A percentile compares a stretch with the other conserved stretches of the same genome.
phyloP scores from a whole-genome alignment of 2,329 filamentous ascomycete genomes.

The Trichoderma sp. region DNA sequence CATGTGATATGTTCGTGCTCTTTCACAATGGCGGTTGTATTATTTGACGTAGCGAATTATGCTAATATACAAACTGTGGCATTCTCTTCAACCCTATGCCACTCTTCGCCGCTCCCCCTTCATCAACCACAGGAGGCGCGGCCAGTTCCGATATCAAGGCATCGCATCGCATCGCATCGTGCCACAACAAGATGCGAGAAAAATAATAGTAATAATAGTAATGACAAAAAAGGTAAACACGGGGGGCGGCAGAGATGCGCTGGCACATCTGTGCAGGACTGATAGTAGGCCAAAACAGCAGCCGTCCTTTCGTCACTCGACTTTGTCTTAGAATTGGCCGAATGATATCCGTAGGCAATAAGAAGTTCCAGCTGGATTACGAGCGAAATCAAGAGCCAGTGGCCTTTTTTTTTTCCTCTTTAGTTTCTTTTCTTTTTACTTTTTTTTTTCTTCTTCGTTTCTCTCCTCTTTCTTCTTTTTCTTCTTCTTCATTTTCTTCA shows the following conservation, averaged over 20 bases:
- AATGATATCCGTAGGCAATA: not conserved
- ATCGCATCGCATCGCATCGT: not conserved
- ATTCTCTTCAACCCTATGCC: not conserved
- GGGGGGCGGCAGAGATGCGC: not conserved
- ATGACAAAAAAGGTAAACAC: not conserved
- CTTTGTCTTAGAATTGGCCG: not conserved
- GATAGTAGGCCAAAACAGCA: not conserved
- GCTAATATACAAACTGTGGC: constrained; percentile 15
- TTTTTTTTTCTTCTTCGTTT: not conserved
- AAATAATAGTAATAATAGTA: not conserved
- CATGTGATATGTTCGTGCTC: not conserved
- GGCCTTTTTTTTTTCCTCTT: not conserved
- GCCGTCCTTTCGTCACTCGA: not conserved
- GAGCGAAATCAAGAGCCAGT: not conserved
- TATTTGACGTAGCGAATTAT: not conserved
- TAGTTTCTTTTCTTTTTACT: not conserved
- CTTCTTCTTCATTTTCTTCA: not conserved
- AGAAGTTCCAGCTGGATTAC: not conserved
- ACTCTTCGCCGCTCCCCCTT: not conserved
- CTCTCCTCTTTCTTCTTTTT: not conserved
- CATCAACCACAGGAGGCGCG: not conserved
- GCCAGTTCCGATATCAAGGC: not conserved
- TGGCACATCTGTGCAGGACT: not conserved
- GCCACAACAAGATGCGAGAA: not conserved
- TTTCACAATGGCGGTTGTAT: constrained; percentile 1